Base-by-base conservation (phyloP, 805 yeast genomes). In the Cyberlindnera suaveolens region DNA sequence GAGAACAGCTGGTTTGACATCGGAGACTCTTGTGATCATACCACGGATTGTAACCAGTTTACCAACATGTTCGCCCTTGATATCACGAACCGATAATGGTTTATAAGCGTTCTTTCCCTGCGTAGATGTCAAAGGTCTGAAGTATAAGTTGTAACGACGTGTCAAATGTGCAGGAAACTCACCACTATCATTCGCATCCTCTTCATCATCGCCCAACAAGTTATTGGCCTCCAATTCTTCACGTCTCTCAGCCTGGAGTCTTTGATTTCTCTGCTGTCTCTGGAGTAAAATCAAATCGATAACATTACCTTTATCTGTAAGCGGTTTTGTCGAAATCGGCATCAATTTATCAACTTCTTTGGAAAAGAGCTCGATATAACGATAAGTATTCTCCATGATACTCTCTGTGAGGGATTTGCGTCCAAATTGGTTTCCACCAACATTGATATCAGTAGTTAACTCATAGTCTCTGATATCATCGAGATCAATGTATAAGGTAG, bases 11-110 rank as follows among this genome's bases (percentile, higher is more conserved):
- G 99, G 99, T 63, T 90, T 91, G 36, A 93, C 99, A 62, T 93
- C 99, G 2, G 96, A 83, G 5, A 90, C 96, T 52, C 99, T 74
- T 8, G 98, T 93, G 40, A 91, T 88, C 52, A 93, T 90, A 44
- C 99, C 99, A 50, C 96, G 72, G 4, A 90, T 85, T 1, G 96
- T 90, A 56, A 93, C 85, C 48, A 86, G 75, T 54, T 84, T 80
- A 39, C 99, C 99, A 40, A 93, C 72, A 50, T 78, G 80, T 32
- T 72, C 68, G 48, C 97, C 97, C 59, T 80, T 83, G 46, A 93
- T 82, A 51, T 89, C 90, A 63, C 99, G 79, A 6, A 93, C 98
- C 3, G 96, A 85, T 44, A 87, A 66, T 1, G 93, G 78, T 54
- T 81, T 81, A 31, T 38, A 47, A 1, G 42, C 40, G 9, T 37